Percentiles rank a stretch among this genome's conserved stretches.
Conservation (phyloP, 441 rosid species). For the Erodium chrysanthum region DNA sequence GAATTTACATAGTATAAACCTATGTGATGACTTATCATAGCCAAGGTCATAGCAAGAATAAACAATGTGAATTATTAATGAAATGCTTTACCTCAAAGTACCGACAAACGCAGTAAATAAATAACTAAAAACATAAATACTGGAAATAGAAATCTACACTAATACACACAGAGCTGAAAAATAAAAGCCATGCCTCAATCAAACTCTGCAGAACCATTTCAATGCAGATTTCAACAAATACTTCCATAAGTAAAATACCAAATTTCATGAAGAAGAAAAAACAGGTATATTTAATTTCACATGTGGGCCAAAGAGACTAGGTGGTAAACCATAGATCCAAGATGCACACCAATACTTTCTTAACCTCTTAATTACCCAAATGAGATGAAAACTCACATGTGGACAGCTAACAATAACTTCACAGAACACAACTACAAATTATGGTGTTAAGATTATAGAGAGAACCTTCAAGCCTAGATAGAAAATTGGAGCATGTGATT, state of each 20-base stretch:
- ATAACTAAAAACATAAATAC: background rate
- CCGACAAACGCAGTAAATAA: background rate
- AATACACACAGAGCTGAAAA: background rate
- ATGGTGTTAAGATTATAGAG: background rate
- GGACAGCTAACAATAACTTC: background rate
- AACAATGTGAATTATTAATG: background rate
- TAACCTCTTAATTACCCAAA: too few species aligned
- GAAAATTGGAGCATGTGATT: background rate
- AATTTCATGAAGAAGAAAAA: background rate
- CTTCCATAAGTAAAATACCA: background rate
- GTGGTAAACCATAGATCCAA: too few species aligned
- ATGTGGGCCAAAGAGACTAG: too few species aligned
- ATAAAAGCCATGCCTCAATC: slow-evolving; percentile 1
- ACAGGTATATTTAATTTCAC: background rate
- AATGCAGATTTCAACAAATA: background rate
- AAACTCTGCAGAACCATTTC: background rate
- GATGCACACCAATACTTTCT: too few species aligned
- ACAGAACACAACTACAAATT: background rate
- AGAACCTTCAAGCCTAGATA: background rate
- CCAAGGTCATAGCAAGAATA: slow-evolving; percentile 14
- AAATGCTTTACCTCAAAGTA: background rate
- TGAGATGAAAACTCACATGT: too few species aligned
- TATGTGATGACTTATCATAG: background rate
- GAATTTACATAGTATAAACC: background rate
- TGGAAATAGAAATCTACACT: background rate